phyloP scores from a whole-genome alignment of 1,139 yeast species.

The Pichia sp. region DNA sequence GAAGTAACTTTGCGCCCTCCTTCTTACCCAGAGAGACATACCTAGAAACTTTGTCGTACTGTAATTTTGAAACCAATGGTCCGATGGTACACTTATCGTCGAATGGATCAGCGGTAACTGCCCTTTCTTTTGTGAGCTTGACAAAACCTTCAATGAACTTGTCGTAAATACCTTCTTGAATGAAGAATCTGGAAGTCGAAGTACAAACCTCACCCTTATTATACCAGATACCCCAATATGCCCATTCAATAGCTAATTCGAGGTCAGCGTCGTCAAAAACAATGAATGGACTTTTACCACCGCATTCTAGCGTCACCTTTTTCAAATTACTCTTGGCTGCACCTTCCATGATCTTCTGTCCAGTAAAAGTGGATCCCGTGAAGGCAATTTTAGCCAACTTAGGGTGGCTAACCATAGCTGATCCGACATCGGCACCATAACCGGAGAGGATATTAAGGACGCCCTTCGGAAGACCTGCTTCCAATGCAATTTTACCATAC shows the following conservation, averaged over 20 bases:
- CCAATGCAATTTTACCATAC: conserved; percentile 54
- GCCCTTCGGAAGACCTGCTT: conserved; percentile 81
- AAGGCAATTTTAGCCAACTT: conserved; percentile 72
- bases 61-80: conserved; percentile 49
- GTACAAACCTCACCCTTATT: conserved; percentile 61
- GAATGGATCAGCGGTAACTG: conserved; percentile 72
- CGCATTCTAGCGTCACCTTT: conserved; percentile 72
- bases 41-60: conserved; percentile 48
- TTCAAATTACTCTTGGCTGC: conserved; percentile 66
- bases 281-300: conserved; percentile 58
- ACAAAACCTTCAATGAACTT: conserved; percentile 41
- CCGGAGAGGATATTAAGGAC: conserved; percentile 74
- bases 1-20: conserved; percentile 53
- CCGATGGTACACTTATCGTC: conserved; percentile 56
- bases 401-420: conserved; percentile 55
- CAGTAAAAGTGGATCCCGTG: conserved; percentile 85
- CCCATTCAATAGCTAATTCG: conserved; percentile 43
- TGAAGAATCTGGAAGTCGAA: conserved; percentile 54
- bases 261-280: conserved; percentile 50
- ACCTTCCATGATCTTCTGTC: conserved; percentile 69
- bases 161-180: conserved; percentile 52
- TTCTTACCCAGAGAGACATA: conserved; percentile 49
- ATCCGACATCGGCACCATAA: conserved; percentile 60
- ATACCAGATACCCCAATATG: conserved; percentile 41
- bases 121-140: conserved; percentile 39